Evolutionary conservation across 129 eudicot species (phyloP).

Genomic region (Chrysanthemum lavandulifolium): DNA sequence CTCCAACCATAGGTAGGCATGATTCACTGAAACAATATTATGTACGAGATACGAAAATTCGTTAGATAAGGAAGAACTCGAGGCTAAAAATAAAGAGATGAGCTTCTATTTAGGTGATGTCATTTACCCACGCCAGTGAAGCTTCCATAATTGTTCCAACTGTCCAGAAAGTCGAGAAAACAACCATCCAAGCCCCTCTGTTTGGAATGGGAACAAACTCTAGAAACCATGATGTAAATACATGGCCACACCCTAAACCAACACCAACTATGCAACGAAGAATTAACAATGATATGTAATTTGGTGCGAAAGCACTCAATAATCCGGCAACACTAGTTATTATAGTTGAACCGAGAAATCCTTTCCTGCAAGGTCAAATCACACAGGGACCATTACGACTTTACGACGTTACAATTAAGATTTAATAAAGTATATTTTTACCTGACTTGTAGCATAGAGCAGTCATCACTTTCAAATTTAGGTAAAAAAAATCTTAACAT

Average conservation of each 20-base stretch:
- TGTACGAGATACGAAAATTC: background rate
- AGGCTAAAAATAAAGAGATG: background rate
- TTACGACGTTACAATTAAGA: too few species aligned
- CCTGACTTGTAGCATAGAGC: too few species aligned
- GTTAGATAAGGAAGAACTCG: background rate
- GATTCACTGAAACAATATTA: slow-evolving; percentile 39
- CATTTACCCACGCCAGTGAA: slow-evolving; percentile 65
- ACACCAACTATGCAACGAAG: slow-evolving; percentile 65
- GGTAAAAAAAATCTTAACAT: too few species aligned
- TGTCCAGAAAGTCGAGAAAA: slow-evolving; percentile 77
- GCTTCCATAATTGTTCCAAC: slow-evolving; percentile 78
- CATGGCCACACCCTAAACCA: slow-evolving; percentile 84
- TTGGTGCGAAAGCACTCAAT: slow-evolving; percentile 67
- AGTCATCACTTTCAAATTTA: too few species aligned
- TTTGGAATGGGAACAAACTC: slow-evolving; percentile 75
- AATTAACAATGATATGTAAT: slow-evolving; percentile 46
- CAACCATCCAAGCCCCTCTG: slow-evolving; percentile 73
- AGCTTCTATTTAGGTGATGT: background rate
- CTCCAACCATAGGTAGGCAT: slow-evolving; percentile 85
- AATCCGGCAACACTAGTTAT: slow-evolving; percentile 52
- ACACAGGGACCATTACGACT: too few species aligned
- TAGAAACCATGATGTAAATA: slow-evolving; percentile 71
- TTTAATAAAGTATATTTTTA: too few species aligned
- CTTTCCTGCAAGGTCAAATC: slow-evolving; percentile 45
- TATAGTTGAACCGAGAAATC: slow-evolving; percentile 62